These are phyloP conservation scores for Hemisphaericaspora xylofermentans DNA, from an alignment of 1,139 yeast genomes.

Conservation along the genomic window DNA sequence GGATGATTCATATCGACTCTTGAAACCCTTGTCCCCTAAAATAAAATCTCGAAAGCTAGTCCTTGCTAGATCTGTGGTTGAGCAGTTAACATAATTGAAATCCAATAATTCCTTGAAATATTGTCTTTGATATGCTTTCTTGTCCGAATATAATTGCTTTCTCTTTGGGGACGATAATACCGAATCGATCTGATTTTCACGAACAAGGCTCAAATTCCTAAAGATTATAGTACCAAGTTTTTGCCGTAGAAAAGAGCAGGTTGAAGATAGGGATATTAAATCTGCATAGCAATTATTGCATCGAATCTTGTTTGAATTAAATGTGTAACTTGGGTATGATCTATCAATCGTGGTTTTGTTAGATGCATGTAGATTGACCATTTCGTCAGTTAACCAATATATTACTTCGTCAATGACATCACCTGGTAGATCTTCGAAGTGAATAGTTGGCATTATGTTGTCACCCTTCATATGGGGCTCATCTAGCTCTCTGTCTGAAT, in stretches of 20 bases:
- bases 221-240: constrained; percentile 24
- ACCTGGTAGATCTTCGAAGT: constrained; percentile 17
- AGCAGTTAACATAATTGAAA: constrained; percentile 20
- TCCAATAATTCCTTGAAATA: constrained; percentile 24
- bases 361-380: constrained; percentile 8
- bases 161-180: constrained; percentile 23
- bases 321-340: constrained; percentile 13
- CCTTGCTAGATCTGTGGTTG: constrained; percentile 22
- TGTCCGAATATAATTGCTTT: constrained; percentile 24
- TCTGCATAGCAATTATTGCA: constrained; percentile 13
- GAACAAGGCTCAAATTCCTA: constrained; percentile 23
- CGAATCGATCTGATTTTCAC: constrained; percentile 32
- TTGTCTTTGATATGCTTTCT: constrained; percentile 21
- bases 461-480: background rate
- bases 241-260: constrained; percentile 25
- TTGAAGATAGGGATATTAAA: constrained; percentile 24
- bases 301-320: constrained; percentile 16
- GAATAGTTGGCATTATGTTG: background rate
- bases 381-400: constrained; percentile 14
- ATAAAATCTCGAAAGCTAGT: constrained; percentile 17
- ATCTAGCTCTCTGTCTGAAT: background rate
- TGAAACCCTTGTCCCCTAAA: constrained; percentile 17
- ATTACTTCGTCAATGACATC: constrained; percentile 22
- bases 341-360: background rate
- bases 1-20: constrained; percentile 19